Evolutionary conservation across 352 stramenopile species (phyloP), one percentile per base, ranked within the genome.

Genomic region (Thalassiosira sp.): DNA sequence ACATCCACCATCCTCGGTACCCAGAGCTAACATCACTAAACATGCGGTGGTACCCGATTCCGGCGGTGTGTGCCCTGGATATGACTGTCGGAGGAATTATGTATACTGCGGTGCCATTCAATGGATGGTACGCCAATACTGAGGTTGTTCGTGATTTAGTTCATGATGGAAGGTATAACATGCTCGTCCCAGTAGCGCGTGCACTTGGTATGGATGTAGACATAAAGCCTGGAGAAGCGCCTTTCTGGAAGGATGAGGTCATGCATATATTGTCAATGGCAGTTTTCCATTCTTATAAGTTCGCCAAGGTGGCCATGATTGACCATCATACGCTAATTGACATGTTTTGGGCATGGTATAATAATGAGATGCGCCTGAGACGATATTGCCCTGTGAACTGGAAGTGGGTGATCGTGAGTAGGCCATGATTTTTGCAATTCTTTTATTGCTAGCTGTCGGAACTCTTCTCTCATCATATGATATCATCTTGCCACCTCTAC

Each of bases 51-150:
- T 77, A 77, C 28, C 68, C 58, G n/a, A 66, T 81, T 37, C 72
- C 72, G 0, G 72, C 63, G 18, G 72, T 81, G 6, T 74, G 72
- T 45, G 72, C 72, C 3, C 48, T 81, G 1, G 72, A 81, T 43
- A 28, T 81, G 43, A 56, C 46, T 13, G 10, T 81, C 11, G 72
- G 72, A 20, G 72, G 72, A 6, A 53, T 81, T 20, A 15, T 70
- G 1, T 81, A 81, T 49, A 81, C 54, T 25, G 62, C 72, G 3
- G 63, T 74, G 3, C 72, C 72, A 33, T 81, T 81, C 49, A 81
- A 81, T 57, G 72, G 71, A n/a, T 81, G 72, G 72, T 81, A 81
- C 48, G 72, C 72, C n/a, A 57, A 64, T 22, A 81, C 72, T 7
- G 72, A 81, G 42, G 63, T 81, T 0, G 18, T 75, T 1, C 62